Percentiles rank a stretch among this genome's conserved stretches.
Conservation (phyloP, 495 filamentous ascomycete species). For the Aspergillus kassunensis region DNA sequence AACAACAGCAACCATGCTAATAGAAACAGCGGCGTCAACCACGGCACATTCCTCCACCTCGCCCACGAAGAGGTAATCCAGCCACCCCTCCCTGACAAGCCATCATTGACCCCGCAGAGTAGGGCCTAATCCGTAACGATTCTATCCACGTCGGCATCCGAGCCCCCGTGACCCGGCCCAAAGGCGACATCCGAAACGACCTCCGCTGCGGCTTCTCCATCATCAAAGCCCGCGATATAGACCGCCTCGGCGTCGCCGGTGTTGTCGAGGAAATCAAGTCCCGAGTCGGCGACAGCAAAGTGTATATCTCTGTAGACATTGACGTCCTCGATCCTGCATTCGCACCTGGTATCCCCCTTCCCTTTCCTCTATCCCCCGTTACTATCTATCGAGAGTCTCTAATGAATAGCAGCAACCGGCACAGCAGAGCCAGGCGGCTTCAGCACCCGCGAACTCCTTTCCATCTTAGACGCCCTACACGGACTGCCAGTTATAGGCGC, state of each 20-base stretch:
- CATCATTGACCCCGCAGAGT: conserved; percentile 2
- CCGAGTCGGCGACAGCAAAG: no score
- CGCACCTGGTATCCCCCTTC: conserved; percentile 44
- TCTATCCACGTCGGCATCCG: conserved; percentile 50
- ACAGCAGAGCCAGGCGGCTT: conserved; percentile 52
- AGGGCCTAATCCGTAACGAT: conserved; percentile 43
- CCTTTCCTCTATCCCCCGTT: background rate
- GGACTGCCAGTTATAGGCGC: conserved; percentile 46
- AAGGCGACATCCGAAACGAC: conserved; percentile 16
- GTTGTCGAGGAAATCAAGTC: no score
- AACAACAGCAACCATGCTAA: background rate
- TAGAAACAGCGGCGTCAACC: conserved; percentile 41
- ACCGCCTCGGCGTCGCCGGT: no score
- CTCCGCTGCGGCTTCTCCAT: no score
- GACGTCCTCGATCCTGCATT: conserved; percentile 7
- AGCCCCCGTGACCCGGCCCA: conserved; percentile 37
- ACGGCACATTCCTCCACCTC: conserved; percentile 51
- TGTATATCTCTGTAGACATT: no score
- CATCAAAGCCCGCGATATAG: no score
- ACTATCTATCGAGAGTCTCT: background rate
- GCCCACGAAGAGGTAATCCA: conserved; percentile 45
- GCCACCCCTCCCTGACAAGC: no score
- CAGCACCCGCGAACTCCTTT: conserved; percentile 48
- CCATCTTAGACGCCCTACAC: conserved; percentile 45
- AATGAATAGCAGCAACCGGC: conserved; percentile 28